phyloP scores from a whole-genome alignment of 2,329 filamentous ascomycete genomes.

The Mycosphaerella sp. region DNA sequence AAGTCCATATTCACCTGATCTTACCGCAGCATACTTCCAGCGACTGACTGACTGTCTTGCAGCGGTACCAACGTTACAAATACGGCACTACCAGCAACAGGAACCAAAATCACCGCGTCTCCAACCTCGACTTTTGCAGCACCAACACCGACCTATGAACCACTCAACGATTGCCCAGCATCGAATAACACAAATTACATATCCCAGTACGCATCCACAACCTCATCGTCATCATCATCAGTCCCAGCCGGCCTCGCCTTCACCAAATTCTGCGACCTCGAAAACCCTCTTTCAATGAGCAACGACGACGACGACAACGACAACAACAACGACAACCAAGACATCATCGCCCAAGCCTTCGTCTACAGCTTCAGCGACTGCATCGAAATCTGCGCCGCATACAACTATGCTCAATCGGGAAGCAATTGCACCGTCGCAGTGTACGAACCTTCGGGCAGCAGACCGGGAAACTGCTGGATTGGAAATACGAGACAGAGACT shows the following conservation, averaged over 20 bases:
- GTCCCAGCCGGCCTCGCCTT: constrained; percentile 20
- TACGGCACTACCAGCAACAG: constrained; percentile 12
- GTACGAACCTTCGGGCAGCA: constrained; percentile 23
- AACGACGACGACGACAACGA: constrained; percentile 12
- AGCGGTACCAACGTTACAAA: constrained; percentile 19
- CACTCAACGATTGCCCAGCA: constrained; percentile 29
- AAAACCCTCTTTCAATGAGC: constrained; percentile 23
- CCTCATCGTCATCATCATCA: not conserved
- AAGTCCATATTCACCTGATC: constrained; percentile 3
- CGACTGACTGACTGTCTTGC: not conserved
- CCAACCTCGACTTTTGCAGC: constrained; percentile 27
- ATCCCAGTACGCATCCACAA: constrained; percentile 20
- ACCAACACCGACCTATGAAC: constrained; percentile 30
- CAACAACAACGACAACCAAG: constrained; percentile 2
- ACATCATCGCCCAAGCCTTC: constrained; percentile 27
- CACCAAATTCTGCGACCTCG: constrained; percentile 31
- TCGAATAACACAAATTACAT: constrained; percentile 31
- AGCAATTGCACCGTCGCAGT: constrained; percentile 31
- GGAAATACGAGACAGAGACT: constrained; percentile 20
- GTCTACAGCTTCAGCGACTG: constrained; percentile 35
- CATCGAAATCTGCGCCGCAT: constrained; percentile 32
- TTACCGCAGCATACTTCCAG: constrained; percentile 4
- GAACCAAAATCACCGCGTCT: constrained; percentile 17
- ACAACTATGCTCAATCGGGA: constrained; percentile 24
- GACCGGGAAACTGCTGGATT: constrained; percentile 33